These are phyloP conservation scores for Pseudozyma flocculosa DNA, from an alignment of 1,284 basidiomycete species.

Conservation along the genomic window DNA sequence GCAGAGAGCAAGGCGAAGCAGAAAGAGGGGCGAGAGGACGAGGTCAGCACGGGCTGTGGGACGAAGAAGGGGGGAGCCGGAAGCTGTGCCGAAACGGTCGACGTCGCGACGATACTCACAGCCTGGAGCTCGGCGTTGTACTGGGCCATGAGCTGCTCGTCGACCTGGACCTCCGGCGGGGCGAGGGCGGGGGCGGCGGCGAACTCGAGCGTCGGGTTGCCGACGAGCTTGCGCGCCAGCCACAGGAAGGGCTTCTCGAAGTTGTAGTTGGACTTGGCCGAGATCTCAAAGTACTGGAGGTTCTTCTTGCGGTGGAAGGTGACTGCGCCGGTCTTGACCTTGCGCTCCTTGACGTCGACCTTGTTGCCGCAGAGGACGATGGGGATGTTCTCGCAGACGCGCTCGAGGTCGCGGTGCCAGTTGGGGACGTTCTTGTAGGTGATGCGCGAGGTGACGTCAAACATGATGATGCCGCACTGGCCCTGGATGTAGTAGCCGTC, in stretches of 20 bases:
- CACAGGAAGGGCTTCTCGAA: conserved; percentile 99
- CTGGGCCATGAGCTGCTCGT: conserved; percentile 75
- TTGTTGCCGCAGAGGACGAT: conserved; percentile 99
- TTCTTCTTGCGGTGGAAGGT: conserved; percentile 99
- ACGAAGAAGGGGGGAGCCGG: too few species aligned
- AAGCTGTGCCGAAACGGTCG: too few species aligned
- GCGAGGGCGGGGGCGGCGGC: conserved; percentile 94
- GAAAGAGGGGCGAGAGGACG: too few species aligned
- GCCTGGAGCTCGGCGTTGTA: conserved; percentile 77
- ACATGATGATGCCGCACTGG: conserved; percentile 99
- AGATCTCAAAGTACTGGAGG: conserved; percentile 99
- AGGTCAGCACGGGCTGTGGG: too few species aligned
- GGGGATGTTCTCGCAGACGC: conserved; percentile 98
- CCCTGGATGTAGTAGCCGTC: conserved; percentile 63
- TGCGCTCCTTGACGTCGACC: conserved; percentile 99
- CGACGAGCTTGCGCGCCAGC: conserved; percentile 96
- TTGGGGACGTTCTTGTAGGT: conserved; percentile 99
- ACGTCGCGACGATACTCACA: conserved; percentile 8
- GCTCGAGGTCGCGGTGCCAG: conserved; percentile 99
- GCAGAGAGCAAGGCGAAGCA: neutral
- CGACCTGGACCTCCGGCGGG: conserved; percentile 88
- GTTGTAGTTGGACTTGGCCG: conserved; percentile 99
- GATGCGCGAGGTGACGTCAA: conserved; percentile 99
- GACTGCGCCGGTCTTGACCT: conserved; percentile 97
- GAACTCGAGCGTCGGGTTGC: conserved; percentile 87